Evolutionary conservation across 2,329 filamentous ascomycete species (phyloP), one percentile per base, ranked within the genome.

Genomic region (Trichoderma aggressivum): DNA sequence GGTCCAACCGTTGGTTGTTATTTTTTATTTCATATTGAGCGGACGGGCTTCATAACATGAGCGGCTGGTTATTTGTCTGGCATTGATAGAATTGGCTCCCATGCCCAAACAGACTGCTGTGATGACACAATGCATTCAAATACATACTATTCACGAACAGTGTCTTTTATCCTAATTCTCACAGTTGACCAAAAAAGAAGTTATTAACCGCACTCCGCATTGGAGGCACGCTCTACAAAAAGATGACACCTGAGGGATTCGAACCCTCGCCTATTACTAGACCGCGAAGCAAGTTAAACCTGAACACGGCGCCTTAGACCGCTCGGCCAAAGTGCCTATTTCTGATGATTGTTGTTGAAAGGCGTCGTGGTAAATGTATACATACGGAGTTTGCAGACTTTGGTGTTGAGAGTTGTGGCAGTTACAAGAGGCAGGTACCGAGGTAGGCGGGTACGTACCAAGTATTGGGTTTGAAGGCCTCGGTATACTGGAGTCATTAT

Each of bases 261-360:
- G 76, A 78, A 78, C 76, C 76, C 76, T 76, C 76, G 76, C 76
- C 75, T 75, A 77, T 77, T 76, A 68, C 75, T 76, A 76, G 75
- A 77, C 75, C 73, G 75, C 76, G 73, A 75, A 71, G 63, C 71
- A 61, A 61, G 55, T 28, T 24, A n/a, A 21, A 24, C 73, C 74
- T 75, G 72, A 75, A 75, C 74, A 73, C 72, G 70, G 71, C 74
- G 74, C 74, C 74, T 73, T 75, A 73, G 71, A 76, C 74, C 72
- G 73, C 74, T 75, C 75, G 75, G 75, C 74, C 74, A 76, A 76
- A 76, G 75, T 76, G 75, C 75, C 75, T 73, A 34, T 56, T 56
- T 39, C 7, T 43, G 18, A n/a, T 43, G 39, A n/a, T 43, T n/a
- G 16, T 43, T 43, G 7, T 43, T 43, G 39, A 43, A 18, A 1